phyloP scores from a whole-genome alignment of 106 monocot genomes.

The Gastrodia elata region DNA sequence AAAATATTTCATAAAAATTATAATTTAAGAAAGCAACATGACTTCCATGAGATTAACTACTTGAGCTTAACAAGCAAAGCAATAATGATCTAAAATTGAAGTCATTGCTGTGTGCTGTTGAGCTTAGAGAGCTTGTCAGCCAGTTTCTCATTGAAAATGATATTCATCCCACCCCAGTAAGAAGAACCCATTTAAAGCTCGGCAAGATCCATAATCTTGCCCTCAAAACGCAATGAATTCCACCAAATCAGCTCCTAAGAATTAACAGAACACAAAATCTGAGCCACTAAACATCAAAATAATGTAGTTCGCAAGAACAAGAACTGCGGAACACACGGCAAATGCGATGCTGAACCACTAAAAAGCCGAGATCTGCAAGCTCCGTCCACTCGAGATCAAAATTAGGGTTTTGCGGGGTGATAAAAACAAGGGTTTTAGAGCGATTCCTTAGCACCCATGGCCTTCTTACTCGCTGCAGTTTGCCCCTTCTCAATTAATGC shows the following conservation, averaged over 20 bases:
- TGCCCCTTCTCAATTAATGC: conserved; percentile 1
- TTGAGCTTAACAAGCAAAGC: not conserved
- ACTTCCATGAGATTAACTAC: not conserved
- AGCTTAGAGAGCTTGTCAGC: conserved; percentile 98
- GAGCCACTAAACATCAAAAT: not conserved
- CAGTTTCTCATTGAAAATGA: conserved; percentile 83
- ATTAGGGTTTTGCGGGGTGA: too few species aligned
- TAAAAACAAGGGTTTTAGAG: conserved; percentile 7
- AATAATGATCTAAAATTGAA: not conserved
- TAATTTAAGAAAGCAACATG: not conserved
- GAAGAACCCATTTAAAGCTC: not conserved
- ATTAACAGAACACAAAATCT: not conserved
- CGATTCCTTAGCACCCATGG: not conserved
- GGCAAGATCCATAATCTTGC: not conserved
- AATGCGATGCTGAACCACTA: conserved; percentile 1
- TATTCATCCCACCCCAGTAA: conserved; percentile 62
- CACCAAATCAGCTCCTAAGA: conserved; percentile 5
- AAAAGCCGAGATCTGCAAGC: not conserved
- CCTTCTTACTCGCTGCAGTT: not conserved
- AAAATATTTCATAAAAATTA: not conserved
- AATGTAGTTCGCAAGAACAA: not conserved
- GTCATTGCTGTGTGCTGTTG: conserved; percentile 86
- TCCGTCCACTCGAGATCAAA: not conserved
- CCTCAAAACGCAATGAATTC: conserved; percentile 1
- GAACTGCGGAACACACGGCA: not conserved